phyloP scores from a whole-genome alignment of 2,329 filamentous ascomycete genomes.

The Pseudogymnoascus sp. region DNA sequence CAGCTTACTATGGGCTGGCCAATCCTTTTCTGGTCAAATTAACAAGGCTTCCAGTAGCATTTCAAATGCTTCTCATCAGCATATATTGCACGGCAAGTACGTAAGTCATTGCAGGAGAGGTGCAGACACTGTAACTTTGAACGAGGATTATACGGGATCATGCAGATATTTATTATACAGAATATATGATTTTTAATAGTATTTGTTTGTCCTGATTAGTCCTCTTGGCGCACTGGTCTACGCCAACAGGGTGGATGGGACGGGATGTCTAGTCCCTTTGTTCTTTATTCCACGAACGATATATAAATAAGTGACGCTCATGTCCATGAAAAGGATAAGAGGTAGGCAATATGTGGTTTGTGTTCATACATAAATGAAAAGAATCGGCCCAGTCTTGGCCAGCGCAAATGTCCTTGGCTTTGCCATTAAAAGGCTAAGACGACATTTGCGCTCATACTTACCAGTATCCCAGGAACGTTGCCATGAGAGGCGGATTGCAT shows the following conservation, averaged over 20 bases:
- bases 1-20: not conserved
- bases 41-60: not conserved
- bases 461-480: not conserved
- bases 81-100: not conserved
- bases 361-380: not conserved
- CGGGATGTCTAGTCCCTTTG: conserved; percentile 33
- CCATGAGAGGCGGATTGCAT: conserved; percentile 7
- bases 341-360: conserved; percentile 34
- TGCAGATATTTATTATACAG: conserved; percentile 4
- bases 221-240: conserved; percentile 31
- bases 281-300: conserved; percentile 32
- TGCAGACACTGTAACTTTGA: not conserved
- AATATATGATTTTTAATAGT: conserved; percentile 10
- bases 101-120: not conserved
- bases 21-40: not conserved
- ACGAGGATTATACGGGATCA: not conserved
- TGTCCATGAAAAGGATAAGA: conserved; percentile 30
- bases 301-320: conserved; percentile 32
- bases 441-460: not conserved
- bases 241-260: conserved; percentile 33
- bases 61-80: not conserved
- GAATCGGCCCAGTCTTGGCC: not conserved
- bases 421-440: not conserved
- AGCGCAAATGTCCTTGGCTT: not conserved
- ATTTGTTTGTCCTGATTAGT: conserved; percentile 32